A percentile compares a stretch with the other conserved stretches of the same genome.
phyloP scores from a whole-genome alignment of 305 asterid species.

The Galium porrigens region DNA sequence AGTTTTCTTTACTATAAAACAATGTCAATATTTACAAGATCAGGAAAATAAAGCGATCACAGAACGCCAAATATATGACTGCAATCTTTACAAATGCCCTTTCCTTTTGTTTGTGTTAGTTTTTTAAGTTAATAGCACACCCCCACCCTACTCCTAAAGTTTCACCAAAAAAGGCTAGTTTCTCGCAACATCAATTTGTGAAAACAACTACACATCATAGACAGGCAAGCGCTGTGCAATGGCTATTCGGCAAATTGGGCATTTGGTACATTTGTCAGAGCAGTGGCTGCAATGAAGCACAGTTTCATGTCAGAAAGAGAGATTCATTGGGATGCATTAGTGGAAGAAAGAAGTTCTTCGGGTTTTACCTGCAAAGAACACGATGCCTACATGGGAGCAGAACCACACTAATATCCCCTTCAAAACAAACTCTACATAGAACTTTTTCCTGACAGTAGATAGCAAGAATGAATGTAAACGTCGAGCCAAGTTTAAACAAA shows the following conservation, averaged over 20 bases:
- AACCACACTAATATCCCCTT: constrained; percentile 76
- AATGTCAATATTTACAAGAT: constrained; percentile 25
- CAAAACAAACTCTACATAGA: constrained; percentile 83
- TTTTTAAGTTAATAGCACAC: constrained; percentile 15
- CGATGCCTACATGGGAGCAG: constrained; percentile 98
- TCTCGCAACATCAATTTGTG: background rate
- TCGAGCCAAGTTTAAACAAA: background rate
- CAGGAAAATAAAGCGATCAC: constrained; percentile 16
- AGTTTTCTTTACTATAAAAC: constrained; percentile 16
- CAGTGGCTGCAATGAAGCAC: constrained; percentile 44
- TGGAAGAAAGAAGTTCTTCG: background rate
- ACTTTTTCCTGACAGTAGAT: constrained; percentile 59
- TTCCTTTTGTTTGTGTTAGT: constrained; percentile 26
- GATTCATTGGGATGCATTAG: background rate
- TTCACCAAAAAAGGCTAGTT: constrained; percentile 14
- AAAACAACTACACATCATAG: constrained; percentile 68
- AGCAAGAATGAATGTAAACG: background rate
- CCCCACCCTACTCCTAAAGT: constrained; percentile 17
- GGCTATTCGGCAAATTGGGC: constrained; percentile 73
- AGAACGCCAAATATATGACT: constrained; percentile 13
- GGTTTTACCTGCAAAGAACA: constrained; percentile 66
- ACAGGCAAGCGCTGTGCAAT: constrained; percentile 74
- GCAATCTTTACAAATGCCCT: constrained; percentile 18
- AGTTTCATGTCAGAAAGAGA: constrained; percentile 5
- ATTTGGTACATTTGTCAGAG: constrained; percentile 68